These are phyloP conservation scores for Penicillium sp. DNA, from an alignment of 2,329 filamentous ascomycete species.

Conservation along the genomic window DNA sequence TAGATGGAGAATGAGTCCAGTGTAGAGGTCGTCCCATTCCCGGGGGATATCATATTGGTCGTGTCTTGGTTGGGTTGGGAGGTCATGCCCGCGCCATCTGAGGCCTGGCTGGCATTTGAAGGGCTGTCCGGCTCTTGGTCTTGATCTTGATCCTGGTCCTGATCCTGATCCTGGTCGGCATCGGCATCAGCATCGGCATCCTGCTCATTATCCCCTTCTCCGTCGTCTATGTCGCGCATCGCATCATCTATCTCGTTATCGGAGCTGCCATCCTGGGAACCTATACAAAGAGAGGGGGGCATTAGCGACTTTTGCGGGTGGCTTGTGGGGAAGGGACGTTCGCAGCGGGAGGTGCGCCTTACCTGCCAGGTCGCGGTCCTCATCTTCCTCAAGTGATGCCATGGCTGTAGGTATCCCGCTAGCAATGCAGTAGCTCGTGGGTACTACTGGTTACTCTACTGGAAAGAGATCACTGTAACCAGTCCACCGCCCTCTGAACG, in stretches of 20 bases:
- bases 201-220: conserved; percentile 39
- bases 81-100: conserved; percentile 36
- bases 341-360: conserved; percentile 16
- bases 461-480: not conserved
- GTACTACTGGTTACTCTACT: not conserved
- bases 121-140: conserved; percentile 42
- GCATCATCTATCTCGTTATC: conserved; percentile 52
- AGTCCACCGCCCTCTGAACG: not conserved
- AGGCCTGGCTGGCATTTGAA: conserved; percentile 44
- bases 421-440: not conserved
- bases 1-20: conserved; percentile 44
- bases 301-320: conserved; percentile 1
- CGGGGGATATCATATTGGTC: conserved; percentile 48
- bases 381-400: conserved; percentile 42
- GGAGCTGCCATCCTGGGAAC: conserved; percentile 52
- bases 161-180: conserved; percentile 17
- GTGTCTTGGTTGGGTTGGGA: conserved; percentile 51
- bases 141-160: conserved; percentile 14
- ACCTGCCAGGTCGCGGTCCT: conserved; percentile 46
- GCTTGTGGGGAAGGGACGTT: not conserved
- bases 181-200: conserved; percentile 28
- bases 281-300: conserved; percentile 24
- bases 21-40: conserved; percentile 36
- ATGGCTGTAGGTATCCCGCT: conserved; percentile 18
- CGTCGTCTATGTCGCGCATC: conserved; percentile 47